Percentiles rank a stretch among this genome's conserved stretches.
Evolutionary conservation across 371 early-diverging fungal species (phyloP).

Genomic region (Mortierella sp.): DNA sequence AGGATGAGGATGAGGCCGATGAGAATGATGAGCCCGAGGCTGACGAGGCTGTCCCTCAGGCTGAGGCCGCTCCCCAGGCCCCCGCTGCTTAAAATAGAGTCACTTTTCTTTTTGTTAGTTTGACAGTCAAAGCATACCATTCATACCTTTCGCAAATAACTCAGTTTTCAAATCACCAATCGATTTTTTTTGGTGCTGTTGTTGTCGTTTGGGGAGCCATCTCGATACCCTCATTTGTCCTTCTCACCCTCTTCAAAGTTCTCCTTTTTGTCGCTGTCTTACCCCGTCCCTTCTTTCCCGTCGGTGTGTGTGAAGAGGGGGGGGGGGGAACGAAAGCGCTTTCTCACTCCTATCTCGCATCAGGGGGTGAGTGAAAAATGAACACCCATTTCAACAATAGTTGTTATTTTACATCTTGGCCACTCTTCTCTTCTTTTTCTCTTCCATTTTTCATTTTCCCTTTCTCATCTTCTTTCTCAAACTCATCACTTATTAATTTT

Average conservation of each 20-base stretch:
- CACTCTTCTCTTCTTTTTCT: background rate
- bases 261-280: no score
- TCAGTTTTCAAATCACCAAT: background rate
- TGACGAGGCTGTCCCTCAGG: background rate
- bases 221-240: no score
- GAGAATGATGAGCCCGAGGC: background rate
- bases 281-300: no score
- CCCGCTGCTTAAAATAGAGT: background rate
- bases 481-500: background rate
- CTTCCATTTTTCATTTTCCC: background rate
- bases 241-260: no score
- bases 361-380: background rate
- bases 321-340: background rate
- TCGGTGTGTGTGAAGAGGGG: no score
- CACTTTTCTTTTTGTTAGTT: background rate
- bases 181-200: background rate
- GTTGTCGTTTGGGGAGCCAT: no score
- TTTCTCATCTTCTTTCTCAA: background rate
- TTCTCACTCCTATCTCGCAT: slow-evolving; percentile 4
- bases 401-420: no score
- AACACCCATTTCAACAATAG: no score
- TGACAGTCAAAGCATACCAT: background rate
- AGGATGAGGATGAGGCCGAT: slow-evolving; percentile 18
- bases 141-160: background rate
- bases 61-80: background rate